These are phyloP conservation scores for Colletotrichum sp. DNA, from an alignment of 2,329 filamentous ascomycete species.

Conservation along the genomic window DNA sequence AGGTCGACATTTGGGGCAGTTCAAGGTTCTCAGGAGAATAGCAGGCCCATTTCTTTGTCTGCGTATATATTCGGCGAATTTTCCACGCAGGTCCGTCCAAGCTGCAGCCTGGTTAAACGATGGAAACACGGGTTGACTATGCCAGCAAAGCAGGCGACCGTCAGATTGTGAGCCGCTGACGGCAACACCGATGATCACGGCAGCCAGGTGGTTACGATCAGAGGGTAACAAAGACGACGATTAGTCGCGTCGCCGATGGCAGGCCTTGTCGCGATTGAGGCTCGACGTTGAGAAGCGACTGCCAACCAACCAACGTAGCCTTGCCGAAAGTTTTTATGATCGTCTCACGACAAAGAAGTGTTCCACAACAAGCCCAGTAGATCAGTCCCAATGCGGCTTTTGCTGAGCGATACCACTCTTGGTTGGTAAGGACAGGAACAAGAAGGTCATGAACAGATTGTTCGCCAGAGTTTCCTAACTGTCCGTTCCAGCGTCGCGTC, in stretches of 20 bases:
- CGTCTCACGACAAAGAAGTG: conserved; percentile 5
- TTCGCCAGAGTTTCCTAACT: neutral
- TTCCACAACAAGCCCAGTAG: neutral
- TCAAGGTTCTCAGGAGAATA: neutral
- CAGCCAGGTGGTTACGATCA: neutral
- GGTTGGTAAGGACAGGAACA: neutral
- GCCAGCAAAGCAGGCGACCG: neutral
- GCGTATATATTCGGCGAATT: neutral
- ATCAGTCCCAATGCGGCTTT: neutral
- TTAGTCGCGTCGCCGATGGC: neutral
- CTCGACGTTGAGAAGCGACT: neutral
- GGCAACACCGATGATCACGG: neutral
- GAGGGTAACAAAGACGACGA: neutral
- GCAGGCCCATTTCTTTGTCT: neutral
- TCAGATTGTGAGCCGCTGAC: neutral
- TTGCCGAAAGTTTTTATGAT: neutral
- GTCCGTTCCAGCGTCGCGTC: neutral
- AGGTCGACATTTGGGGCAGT: neutral
- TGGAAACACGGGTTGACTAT: neutral
- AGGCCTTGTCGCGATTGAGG: neutral
- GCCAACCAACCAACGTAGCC: neutral
- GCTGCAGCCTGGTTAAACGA: neutral
- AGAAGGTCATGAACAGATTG: neutral
- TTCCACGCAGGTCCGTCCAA: neutral
- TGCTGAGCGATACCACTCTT: neutral